Base-by-base conservation (phyloP, 495 filamentous ascomycete species). In the Aspergillus bridgeri region DNA sequence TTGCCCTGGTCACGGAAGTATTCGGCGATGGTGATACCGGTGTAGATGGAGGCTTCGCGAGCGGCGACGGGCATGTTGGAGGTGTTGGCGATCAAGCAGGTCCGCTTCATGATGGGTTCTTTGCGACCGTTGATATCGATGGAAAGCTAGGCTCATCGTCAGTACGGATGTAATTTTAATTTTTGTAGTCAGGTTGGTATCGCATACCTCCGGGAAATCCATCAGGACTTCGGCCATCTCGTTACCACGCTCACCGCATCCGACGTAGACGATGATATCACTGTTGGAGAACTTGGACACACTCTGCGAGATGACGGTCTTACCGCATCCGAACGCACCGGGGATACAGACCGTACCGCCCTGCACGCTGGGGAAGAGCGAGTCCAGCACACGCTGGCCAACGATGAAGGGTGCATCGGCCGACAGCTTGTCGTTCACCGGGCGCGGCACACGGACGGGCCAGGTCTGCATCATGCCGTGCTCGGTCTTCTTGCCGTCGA, bases 181-280 rank as follows among this genome's bases (percentile, higher is more conserved):
- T 23, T 13, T 27, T 13, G n/a, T n/a, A n/a, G n/a, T n/a, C n/a
- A n/a, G n/a, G n/a, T n/a, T n/a, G n/a, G 6, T 27, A 15, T 33
- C 15, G 19, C 71, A 51, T 69, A 86, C 85, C 70, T 89, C 90
- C 43, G 94, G 94, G 83, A 99, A 99, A 74, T 99, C 94, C 90
- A 96, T 97, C 82, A 99, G 83, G 60, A 99, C 94, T 82, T 99
- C 94, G 60, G 94, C 94, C 94, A 99, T 99, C 75, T 98, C 94
- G 69, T 98, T 99, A 64, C 94, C 94, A 59, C 94, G 91, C 81
- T 99, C 94, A 66, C 94, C 94, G 68, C 95, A 96, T 47, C 94
- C 94, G 60, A 99, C 94, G 73, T 99, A 98, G 64, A 99, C 89
- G 62, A 99, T 98, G 69, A 96, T 91, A 74, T 99, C 95, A 70